phyloP scores from a whole-genome alignment of 169 alveolate genomes.

The Plasmodium malariae region DNA sequence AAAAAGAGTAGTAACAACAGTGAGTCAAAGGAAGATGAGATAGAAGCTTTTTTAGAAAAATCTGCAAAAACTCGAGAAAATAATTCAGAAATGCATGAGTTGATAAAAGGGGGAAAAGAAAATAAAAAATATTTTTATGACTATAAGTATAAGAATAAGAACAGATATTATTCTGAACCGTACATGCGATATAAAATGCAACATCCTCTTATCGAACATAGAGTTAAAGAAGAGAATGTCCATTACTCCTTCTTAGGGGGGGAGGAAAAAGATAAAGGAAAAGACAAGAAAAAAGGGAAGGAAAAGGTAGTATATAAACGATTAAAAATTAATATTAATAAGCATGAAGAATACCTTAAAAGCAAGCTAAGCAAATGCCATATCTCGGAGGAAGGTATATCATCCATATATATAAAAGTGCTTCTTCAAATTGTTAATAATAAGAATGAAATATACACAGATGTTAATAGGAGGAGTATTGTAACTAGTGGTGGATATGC shows the following conservation, averaged over 20 bases:
- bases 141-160: too few relatives aligned
- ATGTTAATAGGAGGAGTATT: slow-evolving; percentile 17
- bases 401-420: slow-evolving; percentile 32
- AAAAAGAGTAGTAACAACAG: neutral
- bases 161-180: too few relatives aligned
- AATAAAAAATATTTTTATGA: too few relatives aligned
- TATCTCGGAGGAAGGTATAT: slow-evolving; percentile 10
- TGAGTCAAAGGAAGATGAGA: neutral
- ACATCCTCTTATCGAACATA: too few relatives aligned
- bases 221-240: neutral
- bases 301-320: slow-evolving; percentile 34
- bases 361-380: slow-evolving; percentile 45
- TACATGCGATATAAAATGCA: too few relatives aligned
- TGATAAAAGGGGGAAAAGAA: neutral
- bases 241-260: slow-evolving; percentile 1
- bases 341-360: slow-evolving; percentile 53
- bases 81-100: neutral
- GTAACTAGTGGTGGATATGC: neutral
- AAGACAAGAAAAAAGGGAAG: neutral
- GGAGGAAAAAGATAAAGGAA: neutral
- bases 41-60: slow-evolving; percentile 41
- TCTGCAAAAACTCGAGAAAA: neutral
- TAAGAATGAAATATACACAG: slow-evolving; percentile 44
- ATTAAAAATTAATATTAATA: slow-evolving; percentile 49
- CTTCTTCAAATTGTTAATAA: slow-evolving; percentile 52